Conservation (phyloP, 129 eudicot species). For the Tanacetum coccineum region DNA sequence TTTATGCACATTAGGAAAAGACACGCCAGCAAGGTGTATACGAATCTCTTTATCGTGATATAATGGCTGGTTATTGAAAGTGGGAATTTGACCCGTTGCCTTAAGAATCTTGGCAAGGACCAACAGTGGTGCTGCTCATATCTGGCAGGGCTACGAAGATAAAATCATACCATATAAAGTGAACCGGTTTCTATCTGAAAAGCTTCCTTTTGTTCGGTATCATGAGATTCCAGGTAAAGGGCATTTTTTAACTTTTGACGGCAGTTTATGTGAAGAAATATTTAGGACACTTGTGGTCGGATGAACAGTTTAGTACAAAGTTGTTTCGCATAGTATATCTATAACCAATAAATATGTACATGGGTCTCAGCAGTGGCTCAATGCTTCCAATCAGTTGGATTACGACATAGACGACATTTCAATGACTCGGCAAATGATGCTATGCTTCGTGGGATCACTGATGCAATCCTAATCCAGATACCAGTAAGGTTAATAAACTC, state of each 20-base stretch:
- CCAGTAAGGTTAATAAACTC: too few species aligned
- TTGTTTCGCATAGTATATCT: not conserved
- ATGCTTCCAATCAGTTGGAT: too few species aligned
- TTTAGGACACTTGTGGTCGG: constrained; percentile 45
- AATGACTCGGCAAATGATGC: too few species aligned
- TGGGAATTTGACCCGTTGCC: constrained; percentile 74
- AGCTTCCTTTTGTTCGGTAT: constrained; percentile 56
- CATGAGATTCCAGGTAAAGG: constrained; percentile 63
- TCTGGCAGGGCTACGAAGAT: constrained; percentile 69
- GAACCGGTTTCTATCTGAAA: constrained; percentile 42
- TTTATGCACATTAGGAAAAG: constrained; percentile 38
- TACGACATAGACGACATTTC: too few species aligned
- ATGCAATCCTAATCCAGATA: too few species aligned
- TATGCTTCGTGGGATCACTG: too few species aligned
- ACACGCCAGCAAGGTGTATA: constrained; percentile 53
- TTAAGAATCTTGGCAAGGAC: constrained; percentile 54
- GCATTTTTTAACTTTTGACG: constrained; percentile 36
- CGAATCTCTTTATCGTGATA: constrained; percentile 59
- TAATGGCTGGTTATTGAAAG: constrained; percentile 46
- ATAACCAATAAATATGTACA: constrained; percentile 16
- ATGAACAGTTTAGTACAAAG: constrained; percentile 12
- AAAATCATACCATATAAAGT: constrained; percentile 42
- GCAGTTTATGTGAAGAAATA: constrained; percentile 41
- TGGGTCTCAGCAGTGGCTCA: too few species aligned
- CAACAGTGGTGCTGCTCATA: constrained; percentile 50